A percentile compares a stretch with the other conserved stretches of the same genome.
phyloP scores from a whole-genome alignment of 257 asterid genomes.

The Solanum bulbocastanum region DNA sequence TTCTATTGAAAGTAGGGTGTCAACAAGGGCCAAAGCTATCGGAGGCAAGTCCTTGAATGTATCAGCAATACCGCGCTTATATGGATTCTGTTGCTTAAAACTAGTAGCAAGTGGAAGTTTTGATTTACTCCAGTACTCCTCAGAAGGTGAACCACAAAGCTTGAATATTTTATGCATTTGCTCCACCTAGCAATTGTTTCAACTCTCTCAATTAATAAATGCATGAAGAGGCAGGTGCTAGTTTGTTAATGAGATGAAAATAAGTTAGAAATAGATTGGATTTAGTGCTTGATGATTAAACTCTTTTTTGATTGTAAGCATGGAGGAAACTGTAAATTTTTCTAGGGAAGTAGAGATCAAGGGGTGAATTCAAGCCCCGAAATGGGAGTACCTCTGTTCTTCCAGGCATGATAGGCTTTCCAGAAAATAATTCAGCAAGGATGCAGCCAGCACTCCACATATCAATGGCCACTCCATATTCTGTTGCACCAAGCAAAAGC shows the following conservation, averaged over 20 bases:
- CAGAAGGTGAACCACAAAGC: conserved; percentile 19
- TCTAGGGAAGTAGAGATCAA: neutral
- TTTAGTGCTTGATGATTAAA: neutral
- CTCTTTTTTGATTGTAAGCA: neutral
- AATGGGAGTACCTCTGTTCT: conserved; percentile 7
- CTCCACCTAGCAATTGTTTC: conserved; percentile 4
- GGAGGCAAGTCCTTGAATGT: conserved; percentile 8
- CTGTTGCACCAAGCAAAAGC: conserved; percentile 12
- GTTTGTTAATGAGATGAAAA: neutral
- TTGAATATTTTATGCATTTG: conserved; percentile 18
- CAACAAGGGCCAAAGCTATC: conserved; percentile 2
- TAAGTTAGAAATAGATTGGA: neutral
- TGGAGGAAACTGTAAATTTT: neutral
- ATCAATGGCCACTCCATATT: conserved; percentile 8
- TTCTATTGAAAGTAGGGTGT: conserved; percentile 5
- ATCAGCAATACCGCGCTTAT: conserved; percentile 2
- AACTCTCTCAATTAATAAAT: neutral
- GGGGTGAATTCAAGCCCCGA: neutral
- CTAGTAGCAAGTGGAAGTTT: conserved; percentile 10
- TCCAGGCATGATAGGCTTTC: conserved; percentile 9
- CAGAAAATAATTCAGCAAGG: conserved; percentile 3
- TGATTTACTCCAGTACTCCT: conserved; percentile 12
- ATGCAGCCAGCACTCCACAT: conserved; percentile 16
- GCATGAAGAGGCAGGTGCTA: neutral
- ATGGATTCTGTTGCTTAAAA: conserved; percentile 11